Evolutionary conservation across 2,329 filamentous ascomycete species (phyloP), one percentile per base, ranked within the genome.

Genomic region (Apiospora aurea): DNA sequence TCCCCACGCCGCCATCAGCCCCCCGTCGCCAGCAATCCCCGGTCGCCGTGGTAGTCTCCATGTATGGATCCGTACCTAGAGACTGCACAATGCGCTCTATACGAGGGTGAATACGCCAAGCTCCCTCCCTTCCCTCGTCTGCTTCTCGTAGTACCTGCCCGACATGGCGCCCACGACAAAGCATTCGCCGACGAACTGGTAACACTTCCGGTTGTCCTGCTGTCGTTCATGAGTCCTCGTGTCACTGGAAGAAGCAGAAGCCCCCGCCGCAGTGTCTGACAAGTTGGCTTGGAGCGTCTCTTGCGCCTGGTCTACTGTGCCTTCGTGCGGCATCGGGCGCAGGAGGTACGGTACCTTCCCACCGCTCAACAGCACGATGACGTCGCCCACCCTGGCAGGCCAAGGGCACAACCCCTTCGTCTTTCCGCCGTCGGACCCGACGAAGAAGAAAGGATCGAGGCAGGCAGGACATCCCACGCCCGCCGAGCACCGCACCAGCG

Each of bases 371-470:
- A 70, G 5, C 4, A 70, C 68, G 1, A 70, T 38, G 16, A 70
- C 34, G n/a, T 70, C 68, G 1, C 68, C 68, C 47, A 51, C 51
- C 29, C 46, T 57, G 29, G 68, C 68, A 8, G 68, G 44, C 68
- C 68, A 70, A 47, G 68, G 68, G n/a, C 47, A 70, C 11, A 70
- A 2, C 7, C 68, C 68, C 24, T 53, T 70, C 5, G 46, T 69
- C 47, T 14, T 41, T 3, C 34, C n/a, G 29, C 18, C 29, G 7
- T 61, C 21, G 14, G 68, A n/a, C 14, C 43, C 68, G 2, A 61
- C 46, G 46, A 70, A 70, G 68, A 70, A 70, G 34, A 49, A 70
- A 2, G 68, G 68, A 16, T 61, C 68, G 6, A 70, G n/a, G 10
- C 68, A 70, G 6, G 57, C 21, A n/a, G 44, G 46, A 4, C 44